A percentile compares a stretch with the other conserved stretches of the same genome.
phyloP scores from a whole-genome alignment of 2,329 filamentous ascomycete species.

The Trichoderma guizhouense region DNA sequence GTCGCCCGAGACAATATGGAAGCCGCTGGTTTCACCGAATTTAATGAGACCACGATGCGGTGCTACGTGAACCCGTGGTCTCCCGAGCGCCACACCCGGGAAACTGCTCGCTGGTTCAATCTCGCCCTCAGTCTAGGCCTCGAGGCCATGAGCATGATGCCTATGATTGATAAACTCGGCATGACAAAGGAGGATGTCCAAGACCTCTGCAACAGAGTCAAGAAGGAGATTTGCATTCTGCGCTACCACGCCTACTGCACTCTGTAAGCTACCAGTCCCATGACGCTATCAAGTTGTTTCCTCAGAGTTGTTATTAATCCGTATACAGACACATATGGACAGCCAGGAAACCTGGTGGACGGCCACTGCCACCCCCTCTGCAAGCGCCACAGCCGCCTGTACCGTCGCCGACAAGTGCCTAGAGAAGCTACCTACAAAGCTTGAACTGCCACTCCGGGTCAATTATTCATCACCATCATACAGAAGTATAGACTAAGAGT shows the following conservation, averaged over 20 bases:
- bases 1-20: slow-evolving; percentile 59
- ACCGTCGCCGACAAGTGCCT: neutral
- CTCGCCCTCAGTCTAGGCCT: slow-evolving; percentile 70
- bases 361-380: neutral
- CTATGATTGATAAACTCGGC: slow-evolving; percentile 57
- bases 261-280: slow-evolving; percentile 55
- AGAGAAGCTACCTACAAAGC: neutral
- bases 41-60: slow-evolving; percentile 65
- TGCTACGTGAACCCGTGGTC: slow-evolving; percentile 75
- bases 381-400: neutral
- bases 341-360: slow-evolving; percentile 21
- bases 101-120: slow-evolving; percentile 81
- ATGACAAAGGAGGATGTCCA: slow-evolving; percentile 57
- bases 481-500: neutral
- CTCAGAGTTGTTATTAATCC: slow-evolving; percentile 13
- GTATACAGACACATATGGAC: slow-evolving; percentile 25
- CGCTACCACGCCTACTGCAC: slow-evolving; percentile 70
- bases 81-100: slow-evolving; percentile 58
- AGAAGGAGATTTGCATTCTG: slow-evolving; percentile 65
- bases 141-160: slow-evolving; percentile 68
- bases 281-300: neutral
- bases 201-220: slow-evolving; percentile 59
- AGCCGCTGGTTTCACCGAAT: slow-evolving; percentile 73
- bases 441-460: neutral
- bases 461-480: neutral